Evolutionary conservation across 805 yeast species (phyloP).

Genomic region (Lachancea dasiensis): DNA sequence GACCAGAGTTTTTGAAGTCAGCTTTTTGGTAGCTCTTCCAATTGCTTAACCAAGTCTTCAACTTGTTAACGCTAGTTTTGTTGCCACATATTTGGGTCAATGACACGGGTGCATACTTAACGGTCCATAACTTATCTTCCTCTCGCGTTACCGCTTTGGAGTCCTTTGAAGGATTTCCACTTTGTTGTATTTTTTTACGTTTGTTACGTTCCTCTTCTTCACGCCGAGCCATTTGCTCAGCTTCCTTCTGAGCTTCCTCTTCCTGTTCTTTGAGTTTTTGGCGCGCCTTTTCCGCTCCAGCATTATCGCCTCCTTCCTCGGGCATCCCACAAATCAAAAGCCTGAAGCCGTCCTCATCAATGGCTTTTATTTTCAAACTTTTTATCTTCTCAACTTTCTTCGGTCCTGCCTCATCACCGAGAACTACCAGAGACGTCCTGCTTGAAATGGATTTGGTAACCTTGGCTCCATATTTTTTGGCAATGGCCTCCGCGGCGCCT

Average conservation of each 20-base stretch:
- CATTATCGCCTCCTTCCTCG: conserved; percentile 85
- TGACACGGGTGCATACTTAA: conserved; percentile 79
- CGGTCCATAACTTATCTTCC: conserved; percentile 81
- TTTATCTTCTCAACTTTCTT: conserved; percentile 81
- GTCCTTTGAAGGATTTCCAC: conserved; percentile 21
- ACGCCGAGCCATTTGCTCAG: conserved; percentile 41
- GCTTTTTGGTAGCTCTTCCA: conserved; percentile 61
- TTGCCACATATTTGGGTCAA: conserved; percentile 85
- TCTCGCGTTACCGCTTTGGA: conserved; percentile 21
- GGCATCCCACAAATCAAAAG: conserved; percentile 76
- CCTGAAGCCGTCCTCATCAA: conserved; percentile 80
- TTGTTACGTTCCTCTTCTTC: conserved; percentile 43
- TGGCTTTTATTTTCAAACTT: conserved; percentile 67
- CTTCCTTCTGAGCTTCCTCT: conserved; percentile 45
- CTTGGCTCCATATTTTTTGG: conserved; percentile 84
- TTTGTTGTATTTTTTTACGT: conserved; percentile 21
- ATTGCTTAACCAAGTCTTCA: conserved; percentile 65
- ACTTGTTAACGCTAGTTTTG: conserved; percentile 61
- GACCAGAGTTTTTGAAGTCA: conserved; percentile 52
- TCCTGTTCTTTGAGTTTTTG: conserved; percentile 67
- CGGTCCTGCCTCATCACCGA: conserved; percentile 97
- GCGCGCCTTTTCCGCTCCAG: conserved; percentile 65
- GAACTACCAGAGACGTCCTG: conserved; percentile 80
- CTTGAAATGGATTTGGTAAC: conserved; percentile 82
- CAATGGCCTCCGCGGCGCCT: conserved; percentile 64